Percentiles rank a stretch among this genome's conserved stretches.
These are phyloP conservation scores for Solanum hybrid DNA, from an alignment of 305 asterid species.

Conservation along the genomic window DNA sequence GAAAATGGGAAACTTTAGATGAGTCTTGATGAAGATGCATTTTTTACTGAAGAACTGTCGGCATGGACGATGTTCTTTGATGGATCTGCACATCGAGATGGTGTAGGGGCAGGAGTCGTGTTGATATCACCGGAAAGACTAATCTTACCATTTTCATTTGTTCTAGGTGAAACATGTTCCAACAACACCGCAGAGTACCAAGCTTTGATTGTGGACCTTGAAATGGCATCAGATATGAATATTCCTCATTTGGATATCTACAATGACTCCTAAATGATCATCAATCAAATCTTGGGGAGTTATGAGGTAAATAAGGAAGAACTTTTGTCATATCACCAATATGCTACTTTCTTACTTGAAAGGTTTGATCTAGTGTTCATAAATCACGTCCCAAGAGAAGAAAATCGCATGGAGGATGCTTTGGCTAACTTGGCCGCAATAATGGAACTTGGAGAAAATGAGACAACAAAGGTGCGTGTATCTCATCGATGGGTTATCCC, in stretches of 20 bases:
- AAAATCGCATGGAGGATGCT: neutral
- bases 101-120: neutral
- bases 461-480: neutral
- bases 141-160: neutral
- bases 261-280: neutral
- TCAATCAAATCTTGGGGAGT: neutral
- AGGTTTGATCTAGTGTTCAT: neutral
- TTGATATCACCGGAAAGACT: neutral
- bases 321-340: neutral
- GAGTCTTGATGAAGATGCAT: neutral
- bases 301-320: neutral
- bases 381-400: neutral
- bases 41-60: neutral
- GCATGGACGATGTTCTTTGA: neutral
- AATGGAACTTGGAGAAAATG: neutral
- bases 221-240: neutral
- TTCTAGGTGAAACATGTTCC: neutral
- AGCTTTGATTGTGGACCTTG: neutral
- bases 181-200: neutral
- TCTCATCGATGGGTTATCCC: neutral
- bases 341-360: neutral
- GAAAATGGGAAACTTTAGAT: neutral
- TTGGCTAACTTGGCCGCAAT: neutral
- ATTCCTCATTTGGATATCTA: neutral
- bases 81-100: neutral